Percentiles rank a stretch among this genome's conserved stretches.
These are phyloP conservation scores for Rhizophora apiculata DNA, from an alignment of 345 rosid species.

Conservation along the genomic window DNA sequence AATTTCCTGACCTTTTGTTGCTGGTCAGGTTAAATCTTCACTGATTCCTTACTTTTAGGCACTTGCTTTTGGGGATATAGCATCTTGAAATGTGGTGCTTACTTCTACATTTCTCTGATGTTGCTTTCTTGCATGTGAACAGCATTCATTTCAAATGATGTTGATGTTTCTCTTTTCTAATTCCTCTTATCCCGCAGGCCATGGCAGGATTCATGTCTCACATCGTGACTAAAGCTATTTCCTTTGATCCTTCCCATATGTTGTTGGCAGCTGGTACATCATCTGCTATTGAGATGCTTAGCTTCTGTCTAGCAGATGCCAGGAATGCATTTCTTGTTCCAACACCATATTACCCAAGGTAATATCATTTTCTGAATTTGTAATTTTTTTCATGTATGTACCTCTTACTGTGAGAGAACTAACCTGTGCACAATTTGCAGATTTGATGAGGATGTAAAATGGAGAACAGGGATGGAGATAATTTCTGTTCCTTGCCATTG, in stretches of 20 bases:
- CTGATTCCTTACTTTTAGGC: not conserved
- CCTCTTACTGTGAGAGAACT: conserved; percentile 2
- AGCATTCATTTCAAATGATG: not conserved
- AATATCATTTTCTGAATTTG: conserved; percentile 15
- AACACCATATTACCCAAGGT: conserved; percentile 80
- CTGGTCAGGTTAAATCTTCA: not conserved
- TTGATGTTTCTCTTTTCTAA: conserved; percentile 7
- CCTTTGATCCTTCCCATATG: conserved; percentile 63
- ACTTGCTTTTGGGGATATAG: not conserved
- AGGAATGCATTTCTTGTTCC: conserved; percentile 95
- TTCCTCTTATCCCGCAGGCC: conserved; percentile 43
- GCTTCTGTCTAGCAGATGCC: conserved; percentile 83
- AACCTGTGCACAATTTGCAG: conserved; percentile 42
- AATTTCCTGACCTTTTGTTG: not conserved
- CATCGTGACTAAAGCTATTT: conserved; percentile 44
- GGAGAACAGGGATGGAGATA: conserved; percentile 88
- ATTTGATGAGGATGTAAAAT: conserved; percentile 72
- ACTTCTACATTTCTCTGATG: not conserved
- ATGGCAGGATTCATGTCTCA: conserved; percentile 73
- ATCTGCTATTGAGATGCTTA: conserved; percentile 74
- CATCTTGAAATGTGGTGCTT: not conserved
- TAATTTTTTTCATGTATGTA: conserved; percentile 2
- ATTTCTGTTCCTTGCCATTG: conserved; percentile 86
- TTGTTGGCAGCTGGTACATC: conserved; percentile 66
- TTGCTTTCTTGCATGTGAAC: conserved; percentile 10